Conservation (phyloP, 768 basidiomycete species). For the Phallus indusiatus region DNA sequence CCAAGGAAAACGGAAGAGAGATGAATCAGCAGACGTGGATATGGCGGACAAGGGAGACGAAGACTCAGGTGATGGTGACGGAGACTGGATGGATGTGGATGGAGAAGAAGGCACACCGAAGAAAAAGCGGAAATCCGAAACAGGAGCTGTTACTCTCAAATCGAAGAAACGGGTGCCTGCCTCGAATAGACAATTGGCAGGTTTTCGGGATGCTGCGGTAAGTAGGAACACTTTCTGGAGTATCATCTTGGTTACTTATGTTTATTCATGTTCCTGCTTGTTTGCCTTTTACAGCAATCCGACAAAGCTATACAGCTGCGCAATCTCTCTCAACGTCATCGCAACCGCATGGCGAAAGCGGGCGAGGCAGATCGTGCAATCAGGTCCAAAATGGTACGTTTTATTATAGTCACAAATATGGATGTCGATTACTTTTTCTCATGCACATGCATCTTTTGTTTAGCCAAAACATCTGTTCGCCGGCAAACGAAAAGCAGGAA, state of each 20-base stretch:
- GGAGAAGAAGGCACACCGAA: slow-evolving; percentile 36
- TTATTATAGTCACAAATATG: not conserved
- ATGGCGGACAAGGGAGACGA: slow-evolving; percentile 23
- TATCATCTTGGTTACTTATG: not conserved
- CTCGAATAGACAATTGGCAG: slow-evolving; percentile 66
- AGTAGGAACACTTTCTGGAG: slow-evolving; percentile 17
- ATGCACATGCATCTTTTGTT: slow-evolving; percentile 6
- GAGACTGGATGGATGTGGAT: slow-evolving; percentile 32
- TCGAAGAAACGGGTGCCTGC: slow-evolving; percentile 45
- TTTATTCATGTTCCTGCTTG: slow-evolving; percentile 9
- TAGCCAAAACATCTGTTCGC: slow-evolving; percentile 83
- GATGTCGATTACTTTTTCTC: not conserved
- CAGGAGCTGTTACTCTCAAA: slow-evolving; percentile 41
- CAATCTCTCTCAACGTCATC: slow-evolving; percentile 76
- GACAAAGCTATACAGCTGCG: slow-evolving; percentile 73
- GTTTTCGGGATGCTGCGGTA: slow-evolving; percentile 69
- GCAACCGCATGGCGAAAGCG: slow-evolving; percentile 84
- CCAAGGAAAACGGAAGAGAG: slow-evolving; percentile 60
- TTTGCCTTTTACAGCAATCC: slow-evolving; percentile 48
- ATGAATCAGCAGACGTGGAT: slow-evolving; percentile 55
- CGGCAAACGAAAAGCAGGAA: slow-evolving; percentile 78
- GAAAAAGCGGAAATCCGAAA: slow-evolving; percentile 56
- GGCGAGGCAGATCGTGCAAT: slow-evolving; percentile 84
- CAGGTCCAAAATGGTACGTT: slow-evolving; percentile 68
- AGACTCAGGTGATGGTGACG: slow-evolving; percentile 26